Base-by-base conservation (phyloP, 2,329 filamentous ascomycete genomes). In the Cadophora sp. region DNA sequence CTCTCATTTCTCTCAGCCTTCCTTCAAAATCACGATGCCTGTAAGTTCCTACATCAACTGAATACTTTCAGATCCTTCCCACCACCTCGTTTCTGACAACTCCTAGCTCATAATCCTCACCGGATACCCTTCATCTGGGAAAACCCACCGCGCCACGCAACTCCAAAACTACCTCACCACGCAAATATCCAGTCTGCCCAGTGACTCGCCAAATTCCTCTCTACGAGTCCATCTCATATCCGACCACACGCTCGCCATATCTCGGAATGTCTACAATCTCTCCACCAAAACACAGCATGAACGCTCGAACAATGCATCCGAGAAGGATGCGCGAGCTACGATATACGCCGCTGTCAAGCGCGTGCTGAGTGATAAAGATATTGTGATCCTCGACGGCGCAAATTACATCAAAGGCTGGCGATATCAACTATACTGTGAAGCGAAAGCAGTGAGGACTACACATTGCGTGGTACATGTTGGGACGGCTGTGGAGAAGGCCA, bases 371-470 rank as follows among this genome's bases (percentile, higher is more conserved):
- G 86, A 89, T 66, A 88, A 88, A 75, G 91, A 93, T 76, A 89
- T 97, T 67, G 91, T 96, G 63, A 87, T 97, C 58, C 87, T 93
- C 19, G 92, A 97, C 77, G 89, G 90, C 1, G 82, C 92, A 69
- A 96, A 96, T 80, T 97, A 96, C 80, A 97, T 97, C 81, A 96
- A 96, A 79, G 93, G 92, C 46, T 96, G 92, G 87, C 86, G 93
- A 60, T 97, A 97, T 78, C 92, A 97, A 82, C 83, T 97, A 26
- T 91, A 91, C 79, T 95, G 92, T 81, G 92, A 96, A 80, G 89
- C 92, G 46, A 96, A 96, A 80, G 92, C 92, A 59, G 81, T 92
- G 64, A 83, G 89, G 71, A 96, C 92, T 3, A 87, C 91, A 3
- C 91, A 87, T 79, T 94, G 91, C 75, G 88, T 96, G 66, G 82